phyloP scores from a whole-genome alignment of 1,139 yeast species.

The Candida sp. region DNA sequence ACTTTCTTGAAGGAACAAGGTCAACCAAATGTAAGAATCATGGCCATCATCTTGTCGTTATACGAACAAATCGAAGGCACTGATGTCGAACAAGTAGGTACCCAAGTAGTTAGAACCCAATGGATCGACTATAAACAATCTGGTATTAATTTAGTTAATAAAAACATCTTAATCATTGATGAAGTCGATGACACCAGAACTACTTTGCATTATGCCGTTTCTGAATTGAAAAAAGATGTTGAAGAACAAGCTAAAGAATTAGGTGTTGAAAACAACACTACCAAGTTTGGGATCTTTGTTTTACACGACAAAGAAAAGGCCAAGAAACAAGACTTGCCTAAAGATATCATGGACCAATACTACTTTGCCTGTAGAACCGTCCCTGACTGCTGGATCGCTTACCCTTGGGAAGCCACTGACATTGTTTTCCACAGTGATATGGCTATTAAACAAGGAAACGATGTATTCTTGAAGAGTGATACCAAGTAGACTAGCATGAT shows the following conservation, averaged over 20 bases:
- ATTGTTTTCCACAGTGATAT: slow-evolving; percentile 81
- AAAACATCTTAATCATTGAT: slow-evolving; percentile 80
- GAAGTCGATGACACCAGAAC: slow-evolving; percentile 97
- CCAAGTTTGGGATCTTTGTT: slow-evolving; percentile 86
- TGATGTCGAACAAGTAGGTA: slow-evolving; percentile 66
- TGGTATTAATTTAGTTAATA: slow-evolving; percentile 66
- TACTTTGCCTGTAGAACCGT: slow-evolving; percentile 91
- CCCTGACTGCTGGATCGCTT: slow-evolving; percentile 95
- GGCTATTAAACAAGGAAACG: slow-evolving; percentile 74
- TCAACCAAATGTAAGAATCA: slow-evolving; percentile 84
- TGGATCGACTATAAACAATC: slow-evolving; percentile 88
- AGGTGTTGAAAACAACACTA: slow-evolving; percentile 48
- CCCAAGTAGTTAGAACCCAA: slow-evolving; percentile 89
- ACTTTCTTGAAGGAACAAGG: slow-evolving; percentile 87
- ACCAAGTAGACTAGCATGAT: not conserved
- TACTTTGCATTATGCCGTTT: slow-evolving; percentile 86
- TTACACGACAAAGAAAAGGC: slow-evolving; percentile 90
- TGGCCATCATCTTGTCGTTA: slow-evolving; percentile 88
- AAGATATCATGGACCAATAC: slow-evolving; percentile 58
- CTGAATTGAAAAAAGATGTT: slow-evolving; percentile 84
- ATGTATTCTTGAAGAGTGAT: slow-evolving; percentile 29
- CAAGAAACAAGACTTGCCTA: slow-evolving; percentile 77
- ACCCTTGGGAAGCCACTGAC: slow-evolving; percentile 95
- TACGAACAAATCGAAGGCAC: slow-evolving; percentile 77
- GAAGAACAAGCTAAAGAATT: slow-evolving; percentile 49